Conservation (phyloP, 1,139 yeast genomes). For the Lodderomyces margitis region DNA sequence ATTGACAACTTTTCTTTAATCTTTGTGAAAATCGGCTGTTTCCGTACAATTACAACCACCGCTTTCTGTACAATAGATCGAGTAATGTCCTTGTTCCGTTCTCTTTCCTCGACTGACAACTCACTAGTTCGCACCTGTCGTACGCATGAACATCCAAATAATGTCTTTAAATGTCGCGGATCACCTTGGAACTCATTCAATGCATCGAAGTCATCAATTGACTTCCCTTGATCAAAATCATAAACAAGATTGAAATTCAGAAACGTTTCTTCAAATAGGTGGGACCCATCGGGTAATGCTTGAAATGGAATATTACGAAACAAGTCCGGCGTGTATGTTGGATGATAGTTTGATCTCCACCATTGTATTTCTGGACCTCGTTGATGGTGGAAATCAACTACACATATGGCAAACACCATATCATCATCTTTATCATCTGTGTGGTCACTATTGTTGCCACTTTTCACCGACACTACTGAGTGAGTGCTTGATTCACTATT, state of each 20-base stretch:
- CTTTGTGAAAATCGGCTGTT: conserved; percentile 82
- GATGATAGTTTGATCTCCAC: conserved; percentile 70
- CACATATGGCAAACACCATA: conserved; percentile 75
- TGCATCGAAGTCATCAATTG: conserved; percentile 45
- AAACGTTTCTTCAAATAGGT: conserved; percentile 86
- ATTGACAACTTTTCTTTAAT: conserved; percentile 87
- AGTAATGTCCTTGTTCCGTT: conserved; percentile 66
- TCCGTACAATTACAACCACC: conserved; percentile 76
- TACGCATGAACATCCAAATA: conserved; percentile 93
- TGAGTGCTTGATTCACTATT: conserved; percentile 14
- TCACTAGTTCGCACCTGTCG: conserved; percentile 73
- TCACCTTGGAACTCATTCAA: conserved; percentile 44
- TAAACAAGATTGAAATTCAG: conserved; percentile 86
- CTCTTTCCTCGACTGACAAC: conserved; percentile 44
- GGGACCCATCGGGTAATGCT: conserved; percentile 95
- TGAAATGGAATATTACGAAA: conserved; percentile 95
- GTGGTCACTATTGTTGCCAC: conserved; percentile 2
- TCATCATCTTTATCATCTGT: conserved; percentile 22
- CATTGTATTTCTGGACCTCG: conserved; percentile 95
- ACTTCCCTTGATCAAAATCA: conserved; percentile 52
- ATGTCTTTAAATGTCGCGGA: conserved; percentile 58
- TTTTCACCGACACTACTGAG: background rate
- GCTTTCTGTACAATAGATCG: conserved; percentile 91
- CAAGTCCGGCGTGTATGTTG: conserved; percentile 38
- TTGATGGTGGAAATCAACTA: conserved; percentile 91